A percentile compares a stretch with the other conserved stretches of the same genome.
Evolutionary conservation across 108 stramenopile genomes (phyloP).

Genomic region (Pelagomonas calceolata): DNA sequence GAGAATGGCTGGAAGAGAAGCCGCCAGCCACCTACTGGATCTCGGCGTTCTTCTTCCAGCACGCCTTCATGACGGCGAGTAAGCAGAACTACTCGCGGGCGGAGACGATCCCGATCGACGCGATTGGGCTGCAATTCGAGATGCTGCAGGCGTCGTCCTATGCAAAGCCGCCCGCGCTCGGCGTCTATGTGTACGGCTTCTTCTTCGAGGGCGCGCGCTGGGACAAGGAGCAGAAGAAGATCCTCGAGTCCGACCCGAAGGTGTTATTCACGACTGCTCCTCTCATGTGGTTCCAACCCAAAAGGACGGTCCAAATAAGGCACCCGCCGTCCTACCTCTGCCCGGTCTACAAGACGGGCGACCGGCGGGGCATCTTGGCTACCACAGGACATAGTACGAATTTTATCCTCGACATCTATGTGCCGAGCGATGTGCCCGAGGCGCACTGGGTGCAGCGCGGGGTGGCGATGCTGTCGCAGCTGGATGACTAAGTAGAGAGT

Average conservation of each 20-base stretch:
- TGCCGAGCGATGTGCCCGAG: background rate
- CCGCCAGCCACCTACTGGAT: constrained; percentile 47
- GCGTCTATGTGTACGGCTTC: constrained; percentile 42
- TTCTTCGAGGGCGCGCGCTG: constrained; percentile 53
- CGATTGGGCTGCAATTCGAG: constrained; percentile 42
- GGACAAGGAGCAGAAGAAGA: constrained; percentile 17
- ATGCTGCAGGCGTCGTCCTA: constrained; percentile 8
- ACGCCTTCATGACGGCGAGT: constrained; percentile 49
- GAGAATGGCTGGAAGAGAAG: constrained; percentile 27
- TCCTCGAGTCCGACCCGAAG: constrained; percentile 46
- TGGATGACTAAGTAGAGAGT: constrained; percentile 39
- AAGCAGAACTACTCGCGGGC: constrained; percentile 50
- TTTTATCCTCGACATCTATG: constrained; percentile 20
- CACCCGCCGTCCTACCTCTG: constrained; percentile 28
- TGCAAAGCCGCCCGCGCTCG: constrained; percentile 21
- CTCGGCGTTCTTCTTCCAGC: constrained; percentile 52
- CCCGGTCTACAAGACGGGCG: constrained; percentile 49
- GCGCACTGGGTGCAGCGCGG: constrained; percentile 49
- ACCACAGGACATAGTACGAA: constrained; percentile 32
- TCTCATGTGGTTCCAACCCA: constrained; percentile 40
- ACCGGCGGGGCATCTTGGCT: constrained; percentile 25
- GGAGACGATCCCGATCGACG: constrained; percentile 45
- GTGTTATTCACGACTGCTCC: constrained; percentile 35
- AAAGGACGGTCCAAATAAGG: background rate
- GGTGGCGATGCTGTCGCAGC: constrained; percentile 49